Evolutionary conservation across 768 basidiomycete genomes (phyloP), one percentile per base, ranked within the genome.

Genomic region (Pisolithus marmoratus): DNA sequence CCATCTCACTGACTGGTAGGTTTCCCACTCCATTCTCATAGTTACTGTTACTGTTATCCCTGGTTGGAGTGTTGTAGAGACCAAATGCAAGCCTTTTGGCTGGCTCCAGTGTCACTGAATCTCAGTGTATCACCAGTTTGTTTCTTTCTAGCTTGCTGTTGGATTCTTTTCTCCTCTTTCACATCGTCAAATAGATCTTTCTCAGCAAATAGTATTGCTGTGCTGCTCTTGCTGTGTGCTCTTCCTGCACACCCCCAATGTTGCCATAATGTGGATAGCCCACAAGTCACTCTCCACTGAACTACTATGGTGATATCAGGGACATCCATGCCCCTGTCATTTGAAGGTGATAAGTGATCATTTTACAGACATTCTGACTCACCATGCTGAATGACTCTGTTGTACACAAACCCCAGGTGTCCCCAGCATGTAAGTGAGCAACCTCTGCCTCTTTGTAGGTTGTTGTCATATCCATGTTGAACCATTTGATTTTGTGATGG

Each of bases 321-420:
- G 2, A 74, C 14, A 41, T 75, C 68, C 37, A 74, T 57, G n/a
- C 5, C 72, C 70, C 73, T 73, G 38, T 6, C 31, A 12, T 12
- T 34, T 12, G 15, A 19, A 12, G 31, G 12, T 34, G 9, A 34
- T 2, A 11, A 34, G 5, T 34, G 12, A 34, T 14, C 31, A 12
- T 5, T 12, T 34, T 14, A 12, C 11, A 34, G 31, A 34, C 12
- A 14, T 34, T 34, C 14, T 4, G 7, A 8, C 64, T 49, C 52
- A 72, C 67, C 70, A 73, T 68, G 22, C 71, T 67, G 52, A 70
- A 71, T 24, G 68, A 58, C 42, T 70, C 69, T 0, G 64, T 72
- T 6, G 43, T 59, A 46, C 45, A 63, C 9, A 69, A 43, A 8
- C 69, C 71, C 55, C 55, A 70, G 11, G 55, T 45, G 4, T 61